A percentile compares a stretch with the other conserved stretches of the same genome.
Conservation (phyloP, 2,329 filamentous ascomycete genomes). For the Stenocarpella maydis region DNA sequence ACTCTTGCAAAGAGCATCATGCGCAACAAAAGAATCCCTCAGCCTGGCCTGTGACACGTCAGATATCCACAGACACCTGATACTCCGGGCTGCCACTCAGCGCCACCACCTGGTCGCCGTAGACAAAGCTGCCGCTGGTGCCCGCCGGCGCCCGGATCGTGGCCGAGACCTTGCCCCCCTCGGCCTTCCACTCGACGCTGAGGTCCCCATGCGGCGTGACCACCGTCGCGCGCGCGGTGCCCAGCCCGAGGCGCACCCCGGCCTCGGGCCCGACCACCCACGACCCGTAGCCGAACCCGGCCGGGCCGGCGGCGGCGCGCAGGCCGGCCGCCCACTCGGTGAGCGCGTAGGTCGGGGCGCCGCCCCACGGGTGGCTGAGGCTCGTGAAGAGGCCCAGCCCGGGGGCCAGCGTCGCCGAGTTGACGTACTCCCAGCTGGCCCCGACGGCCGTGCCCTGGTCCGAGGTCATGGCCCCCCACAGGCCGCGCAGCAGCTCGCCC, state of each 20-base stretch:
- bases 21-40: neutral
- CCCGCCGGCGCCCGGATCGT: neutral
- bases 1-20: neutral
- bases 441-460: constrained; percentile 47
- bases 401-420: constrained; percentile 45
- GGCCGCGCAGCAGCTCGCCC: constrained; percentile 45
- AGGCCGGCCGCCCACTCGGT: constrained; percentile 44
- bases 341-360: constrained; percentile 54
- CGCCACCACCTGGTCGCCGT: neutral
- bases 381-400: constrained; percentile 53
- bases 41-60: neutral
- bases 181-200: neutral
- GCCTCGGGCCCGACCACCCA: neutral
- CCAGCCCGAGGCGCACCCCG: neutral
- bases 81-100: neutral
- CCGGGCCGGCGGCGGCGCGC: neutral
- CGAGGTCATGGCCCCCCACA: constrained; percentile 53
- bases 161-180: neutral
- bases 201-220: constrained; percentile 7
- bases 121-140: constrained; percentile 17
- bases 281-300: constrained; percentile 1
- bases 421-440: constrained; percentile 55
- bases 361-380: constrained; percentile 54
- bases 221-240: neutral
- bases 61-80: constrained; percentile 6